A percentile compares a stretch with the other conserved stretches of the same genome.
Conservation (phyloP, 129 eudicot species). For the Cynara cardunculus region DNA sequence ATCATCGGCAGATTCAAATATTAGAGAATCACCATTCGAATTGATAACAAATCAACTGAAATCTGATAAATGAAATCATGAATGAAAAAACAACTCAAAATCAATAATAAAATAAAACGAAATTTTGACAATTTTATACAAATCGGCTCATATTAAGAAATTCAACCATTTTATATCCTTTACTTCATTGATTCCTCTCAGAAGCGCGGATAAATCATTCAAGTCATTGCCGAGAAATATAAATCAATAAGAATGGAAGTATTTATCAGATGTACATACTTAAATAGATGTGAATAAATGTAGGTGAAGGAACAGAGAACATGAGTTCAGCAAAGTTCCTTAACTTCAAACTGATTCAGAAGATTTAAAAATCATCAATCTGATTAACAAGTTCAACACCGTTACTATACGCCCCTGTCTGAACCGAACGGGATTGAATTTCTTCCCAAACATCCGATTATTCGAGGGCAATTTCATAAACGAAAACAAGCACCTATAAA, state of each 20-base stretch:
- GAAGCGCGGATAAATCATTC: conserved; percentile 80
- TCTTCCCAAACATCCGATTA: conserved; percentile 4
- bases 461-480: conserved; percentile 22
- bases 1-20: too few relatives aligned
- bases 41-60: too few relatives aligned
- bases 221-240: conserved; percentile 17
- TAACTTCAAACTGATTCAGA: conserved; percentile 19
- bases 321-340: neutral
- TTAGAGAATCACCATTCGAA: too few relatives aligned
- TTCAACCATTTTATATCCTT: conserved; percentile 73
- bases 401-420: conserved; percentile 22
- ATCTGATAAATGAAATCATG: too few relatives aligned
- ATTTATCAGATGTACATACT: too few relatives aligned
- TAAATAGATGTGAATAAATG: neutral
- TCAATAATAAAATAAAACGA: neutral
- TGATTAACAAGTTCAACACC: conserved; percentile 13
- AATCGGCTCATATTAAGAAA: conserved; percentile 89
- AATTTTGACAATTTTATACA: neutral
- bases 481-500: neutral
- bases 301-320: conserved; percentile 16
- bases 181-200: conserved; percentile 62
- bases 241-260: too few relatives aligned
- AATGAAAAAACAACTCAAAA: conserved; percentile 7
- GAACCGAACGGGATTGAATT: conserved; percentile 13
- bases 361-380: neutral